Conservation (phyloP, 805 yeast genomes). For the Wickerhamiella azymoides region DNA sequence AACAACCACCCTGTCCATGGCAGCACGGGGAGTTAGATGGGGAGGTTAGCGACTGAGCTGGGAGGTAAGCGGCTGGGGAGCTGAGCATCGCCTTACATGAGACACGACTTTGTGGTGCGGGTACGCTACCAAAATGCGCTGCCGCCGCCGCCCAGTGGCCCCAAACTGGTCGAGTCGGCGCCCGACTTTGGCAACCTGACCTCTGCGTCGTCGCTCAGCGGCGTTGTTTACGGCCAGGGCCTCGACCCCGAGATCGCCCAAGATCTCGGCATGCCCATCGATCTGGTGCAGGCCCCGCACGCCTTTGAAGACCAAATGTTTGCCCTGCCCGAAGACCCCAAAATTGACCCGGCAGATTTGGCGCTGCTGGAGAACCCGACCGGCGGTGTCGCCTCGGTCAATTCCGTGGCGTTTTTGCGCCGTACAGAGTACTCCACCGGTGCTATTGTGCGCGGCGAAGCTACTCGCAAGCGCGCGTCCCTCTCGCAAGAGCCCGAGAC, state of each 20-base stretch:
- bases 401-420: constrained; percentile 61
- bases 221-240: constrained; percentile 27
- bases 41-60: no score
- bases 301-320: constrained; percentile 44
- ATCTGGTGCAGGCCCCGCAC: constrained; percentile 51
- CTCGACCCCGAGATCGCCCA: constrained; percentile 42
- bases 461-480: not conserved
- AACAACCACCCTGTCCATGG: constrained; percentile 4
- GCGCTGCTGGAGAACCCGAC: constrained; percentile 70
- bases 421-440: constrained; percentile 73
- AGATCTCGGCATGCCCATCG: constrained; percentile 62
- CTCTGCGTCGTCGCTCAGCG: constrained; percentile 46
- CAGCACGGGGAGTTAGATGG: constrained; percentile 4
- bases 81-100: not conserved
- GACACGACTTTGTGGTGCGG: constrained; percentile 43
- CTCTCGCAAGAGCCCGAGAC: constrained; percentile 22
- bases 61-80: not conserved
- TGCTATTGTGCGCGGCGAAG: constrained; percentile 28
- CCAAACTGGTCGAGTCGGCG: constrained; percentile 55
- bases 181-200: constrained; percentile 33
- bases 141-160: constrained; percentile 90
- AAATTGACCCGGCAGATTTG: constrained; percentile 66
- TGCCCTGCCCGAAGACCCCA: constrained; percentile 28
- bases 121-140: constrained; percentile 71
- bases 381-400: constrained; percentile 24